phyloP scores from a whole-genome alignment of 352 stramenopile species.

The Phytophthora brassicae region DNA sequence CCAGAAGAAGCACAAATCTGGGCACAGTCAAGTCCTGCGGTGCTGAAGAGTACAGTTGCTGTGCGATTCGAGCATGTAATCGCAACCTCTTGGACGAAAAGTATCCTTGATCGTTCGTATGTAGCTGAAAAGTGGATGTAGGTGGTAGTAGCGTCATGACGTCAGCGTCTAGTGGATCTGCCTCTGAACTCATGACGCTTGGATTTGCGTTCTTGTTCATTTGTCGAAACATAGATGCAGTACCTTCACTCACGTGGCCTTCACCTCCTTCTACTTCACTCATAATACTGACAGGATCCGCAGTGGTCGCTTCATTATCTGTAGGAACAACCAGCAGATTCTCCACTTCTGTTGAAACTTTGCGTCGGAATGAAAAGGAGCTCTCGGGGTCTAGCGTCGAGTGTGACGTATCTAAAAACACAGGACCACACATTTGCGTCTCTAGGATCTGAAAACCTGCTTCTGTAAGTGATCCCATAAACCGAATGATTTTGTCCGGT shows the following conservation, averaged over 20 bases:
- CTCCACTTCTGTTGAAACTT: conserved; percentile 56
- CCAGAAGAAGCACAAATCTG: conserved; percentile 72
- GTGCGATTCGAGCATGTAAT: conserved; percentile 71
- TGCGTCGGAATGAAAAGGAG: conserved; percentile 50
- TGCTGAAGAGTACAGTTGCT: conserved; percentile 63
- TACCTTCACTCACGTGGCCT: conserved; percentile 24
- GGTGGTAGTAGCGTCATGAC: conserved; percentile 33
- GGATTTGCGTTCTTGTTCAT: conserved; percentile 37
- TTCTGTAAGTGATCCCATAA: conserved; percentile 38
- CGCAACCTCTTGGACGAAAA: conserved; percentile 63
- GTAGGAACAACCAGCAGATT: conserved; percentile 35
- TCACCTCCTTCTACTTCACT: conserved; percentile 4
- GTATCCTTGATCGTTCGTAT: conserved; percentile 58
- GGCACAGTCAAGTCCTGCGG: conserved; percentile 56
- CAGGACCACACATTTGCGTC: conserved; percentile 53
- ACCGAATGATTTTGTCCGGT: conserved; percentile 42
- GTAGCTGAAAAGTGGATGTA: conserved; percentile 62
- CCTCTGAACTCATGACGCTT: conserved; percentile 27
- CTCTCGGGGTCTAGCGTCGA: conserved; percentile 65
- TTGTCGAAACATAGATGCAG: conserved; percentile 37
- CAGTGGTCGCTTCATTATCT: conserved; percentile 33
- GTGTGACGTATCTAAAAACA: conserved; percentile 68
- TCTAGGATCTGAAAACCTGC: conserved; percentile 48
- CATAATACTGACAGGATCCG: conserved; percentile 5
- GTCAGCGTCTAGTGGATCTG: conserved; percentile 51